Base-by-base conservation (phyloP, 768 basidiomycete species). In the Xerocomellus intermedius region DNA sequence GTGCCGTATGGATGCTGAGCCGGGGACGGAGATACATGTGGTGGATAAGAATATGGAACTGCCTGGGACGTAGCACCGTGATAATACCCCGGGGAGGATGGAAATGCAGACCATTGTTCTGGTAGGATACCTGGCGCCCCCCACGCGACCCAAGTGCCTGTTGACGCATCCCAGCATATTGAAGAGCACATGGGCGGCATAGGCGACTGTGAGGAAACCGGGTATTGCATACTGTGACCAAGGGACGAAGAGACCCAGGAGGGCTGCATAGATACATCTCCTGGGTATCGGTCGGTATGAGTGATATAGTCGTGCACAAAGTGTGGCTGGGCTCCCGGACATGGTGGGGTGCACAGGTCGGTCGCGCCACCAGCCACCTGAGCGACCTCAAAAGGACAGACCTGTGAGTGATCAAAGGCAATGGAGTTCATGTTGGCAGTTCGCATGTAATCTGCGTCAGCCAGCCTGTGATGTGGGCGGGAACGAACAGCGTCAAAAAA, bases 401-500 rank as follows among this genome's bases (percentile, higher is more conserved):
- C 53, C 45, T 69, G 68, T 61, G 61, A 51, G 32, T 54, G 59
- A 62, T 67, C 69, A 51, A 59, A 52, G 26, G 57, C 46, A 39
- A 53, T 44, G 46, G 58, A 10, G 37, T 54, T 60, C 67, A 62
- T 69, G 48, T 48, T 63, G 55, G 57, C 44, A 17, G 53, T 63
- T 26, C 59, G 61, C 47, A 28, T 43, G 49, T 55, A 54, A 45
- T 67, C 67, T 32, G 57, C 47, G 49, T 69, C 67, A 50, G 48
- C 55, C 48, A 50, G 51, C 53, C 53, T 71, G 49, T 73, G 64
- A 37, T 66, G 58, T 33, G 52, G 14, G 22, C 65, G 69, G 19
- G 64, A 52, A 49, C 60, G 63, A 46, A 73, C 64, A 39, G 74
- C 68, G 68, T 75, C 78, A 57, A 76, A 77, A 50, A 73, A 63